Conservation (phyloP, 78 protist species). For the Dictyostelium intermedium region DNA sequence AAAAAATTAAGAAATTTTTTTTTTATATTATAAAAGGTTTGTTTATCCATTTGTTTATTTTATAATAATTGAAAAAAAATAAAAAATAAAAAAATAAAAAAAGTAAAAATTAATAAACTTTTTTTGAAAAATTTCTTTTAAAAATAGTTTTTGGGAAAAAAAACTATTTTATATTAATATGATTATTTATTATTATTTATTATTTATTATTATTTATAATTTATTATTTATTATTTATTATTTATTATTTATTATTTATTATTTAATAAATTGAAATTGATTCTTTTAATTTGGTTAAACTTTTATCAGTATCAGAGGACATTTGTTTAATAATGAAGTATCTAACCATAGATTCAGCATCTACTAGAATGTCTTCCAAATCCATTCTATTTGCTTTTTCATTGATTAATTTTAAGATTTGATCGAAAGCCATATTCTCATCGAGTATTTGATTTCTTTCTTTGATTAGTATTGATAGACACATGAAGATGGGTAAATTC, state of each 20-base stretch:
- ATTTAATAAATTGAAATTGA: constrained; percentile 13
- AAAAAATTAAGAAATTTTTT: too few relatives aligned
- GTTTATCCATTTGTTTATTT: too few relatives aligned
- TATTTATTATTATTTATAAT: neutral
- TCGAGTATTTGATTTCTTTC: constrained; percentile 42
- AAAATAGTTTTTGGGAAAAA: too few relatives aligned
- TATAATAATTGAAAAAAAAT: too few relatives aligned
- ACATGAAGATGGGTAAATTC: constrained; percentile 62
- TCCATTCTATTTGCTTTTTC: constrained; percentile 61
- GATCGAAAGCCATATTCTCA: constrained; percentile 51
- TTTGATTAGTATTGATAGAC: constrained; percentile 34
- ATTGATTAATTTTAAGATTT: constrained; percentile 36
- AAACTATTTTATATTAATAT: too few relatives aligned
- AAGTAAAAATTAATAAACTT: too few relatives aligned
- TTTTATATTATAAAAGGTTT: too few relatives aligned
- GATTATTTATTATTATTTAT: too few relatives aligned
- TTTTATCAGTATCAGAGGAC: neutral
- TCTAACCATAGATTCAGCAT: constrained; percentile 50
- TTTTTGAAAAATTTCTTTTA: too few relatives aligned
- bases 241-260: neutral
- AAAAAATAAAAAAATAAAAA: too few relatives aligned
- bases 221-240: neutral
- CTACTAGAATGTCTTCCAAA: constrained; percentile 36
- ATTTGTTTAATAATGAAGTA: constrained; percentile 49
- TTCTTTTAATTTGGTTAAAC: constrained; percentile 3